These are phyloP conservation scores for Berkeleyomyces basicola DNA, from an alignment of 2,329 filamentous ascomycete species.

Conservation along the genomic window DNA sequence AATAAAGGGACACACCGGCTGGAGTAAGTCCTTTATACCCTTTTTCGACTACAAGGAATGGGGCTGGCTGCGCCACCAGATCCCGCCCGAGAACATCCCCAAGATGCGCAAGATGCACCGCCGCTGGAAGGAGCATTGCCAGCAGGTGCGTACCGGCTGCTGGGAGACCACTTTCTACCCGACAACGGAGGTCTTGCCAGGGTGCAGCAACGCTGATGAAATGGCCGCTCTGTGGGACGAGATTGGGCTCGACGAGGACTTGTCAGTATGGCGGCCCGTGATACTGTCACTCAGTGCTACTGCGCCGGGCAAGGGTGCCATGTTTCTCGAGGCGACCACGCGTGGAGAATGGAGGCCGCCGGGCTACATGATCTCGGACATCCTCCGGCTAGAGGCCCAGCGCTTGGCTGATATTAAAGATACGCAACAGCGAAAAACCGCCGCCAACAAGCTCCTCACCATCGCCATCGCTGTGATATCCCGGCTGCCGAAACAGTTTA, in stretches of 20 bases:
- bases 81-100: background rate
- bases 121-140: constrained; percentile 14
- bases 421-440: background rate
- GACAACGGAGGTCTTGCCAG: background rate
- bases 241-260: background rate
- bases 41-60: constrained; percentile 14
- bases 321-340: constrained; percentile 13
- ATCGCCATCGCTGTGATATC: constrained; percentile 10
- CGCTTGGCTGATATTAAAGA: background rate
- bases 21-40: constrained; percentile 3
- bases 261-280: constrained; percentile 5
- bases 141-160: background rate
- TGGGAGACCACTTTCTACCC: constrained; percentile 1
- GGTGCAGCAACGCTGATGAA: constrained; percentile 13
- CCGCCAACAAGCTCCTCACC: constrained; percentile 19
- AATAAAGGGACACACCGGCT: background rate
- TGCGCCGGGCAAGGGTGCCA: background rate
- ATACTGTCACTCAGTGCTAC: constrained; percentile 3
- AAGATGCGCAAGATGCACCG: constrained; percentile 7
- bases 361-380: constrained; percentile 9
- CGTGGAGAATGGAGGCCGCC: constrained; percentile 6
- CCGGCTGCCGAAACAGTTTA: constrained; percentile 12
- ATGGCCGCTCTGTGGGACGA: constrained; percentile 23
- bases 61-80: constrained; percentile 13
- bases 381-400: constrained; percentile 2